Conservation (phyloP, 208 protist genomes). For the Naegleria lovaniensis region DNA sequence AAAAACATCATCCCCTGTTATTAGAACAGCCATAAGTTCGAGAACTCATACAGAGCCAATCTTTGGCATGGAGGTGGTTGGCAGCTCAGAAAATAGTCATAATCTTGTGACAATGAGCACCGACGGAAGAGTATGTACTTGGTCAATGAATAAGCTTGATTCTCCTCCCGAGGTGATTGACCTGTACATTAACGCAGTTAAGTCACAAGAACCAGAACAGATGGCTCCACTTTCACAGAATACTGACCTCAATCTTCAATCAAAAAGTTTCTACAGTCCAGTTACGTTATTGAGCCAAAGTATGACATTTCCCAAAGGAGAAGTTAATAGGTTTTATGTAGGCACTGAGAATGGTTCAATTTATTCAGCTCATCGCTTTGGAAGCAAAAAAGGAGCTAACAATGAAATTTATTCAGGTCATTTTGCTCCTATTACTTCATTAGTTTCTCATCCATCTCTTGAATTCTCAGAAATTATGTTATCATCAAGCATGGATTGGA, state of each 20-base stretch:
- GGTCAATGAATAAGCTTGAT: neutral
- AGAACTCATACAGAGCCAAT: slow-evolving; percentile 25
- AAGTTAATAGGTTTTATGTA: slow-evolving; percentile 16
- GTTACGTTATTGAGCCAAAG: neutral
- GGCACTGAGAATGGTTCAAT: slow-evolving; percentile 20
- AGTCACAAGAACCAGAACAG: neutral
- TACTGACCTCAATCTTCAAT: neutral
- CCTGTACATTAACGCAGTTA: neutral
- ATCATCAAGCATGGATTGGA: slow-evolving; percentile 42
- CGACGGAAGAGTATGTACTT: slow-evolving; percentile 27
- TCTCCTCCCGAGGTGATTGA: slow-evolving; percentile 10
- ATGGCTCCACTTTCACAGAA: neutral
- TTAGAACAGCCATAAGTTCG: neutral
- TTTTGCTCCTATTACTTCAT: neutral
- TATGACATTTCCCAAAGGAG: slow-evolving; percentile 24
- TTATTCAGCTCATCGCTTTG: neutral
- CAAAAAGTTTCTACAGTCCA: neutral
- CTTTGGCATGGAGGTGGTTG: slow-evolving; percentile 28
- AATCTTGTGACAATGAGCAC: slow-evolving; percentile 25
- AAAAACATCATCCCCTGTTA: neutral
- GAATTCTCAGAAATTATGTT: slow-evolving; percentile 37
- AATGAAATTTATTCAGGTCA: slow-evolving; percentile 9
- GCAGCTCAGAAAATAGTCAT: neutral
- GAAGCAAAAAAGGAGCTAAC: neutral
- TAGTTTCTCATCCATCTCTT: neutral